A percentile compares a stretch with the other conserved stretches of the same genome.
These are phyloP conservation scores for Backusella liffmaniae DNA, from an alignment of 192 early-diverging fungal species.

Conservation along the genomic window DNA sequence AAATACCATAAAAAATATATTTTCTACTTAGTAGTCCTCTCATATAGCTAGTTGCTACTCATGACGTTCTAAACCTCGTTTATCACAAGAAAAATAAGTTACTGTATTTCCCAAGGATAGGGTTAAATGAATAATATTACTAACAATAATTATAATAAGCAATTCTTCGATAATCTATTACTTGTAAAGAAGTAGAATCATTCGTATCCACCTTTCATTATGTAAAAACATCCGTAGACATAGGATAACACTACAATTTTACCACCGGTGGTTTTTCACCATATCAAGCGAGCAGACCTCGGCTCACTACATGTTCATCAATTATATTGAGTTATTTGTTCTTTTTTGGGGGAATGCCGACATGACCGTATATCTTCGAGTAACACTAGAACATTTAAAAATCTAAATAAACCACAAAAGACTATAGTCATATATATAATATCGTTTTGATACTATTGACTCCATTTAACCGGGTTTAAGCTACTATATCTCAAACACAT, in stretches of 20 bases:
- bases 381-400: neutral
- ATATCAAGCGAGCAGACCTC: neutral
- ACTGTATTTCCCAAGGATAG: neutral
- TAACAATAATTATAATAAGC: neutral
- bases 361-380: neutral
- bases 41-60: neutral
- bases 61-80: slow-evolving; percentile 2
- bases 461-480: neutral
- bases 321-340: neutral
- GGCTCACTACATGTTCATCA: neutral
- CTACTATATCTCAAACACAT: neutral
- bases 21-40: neutral
- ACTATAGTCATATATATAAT: neutral
- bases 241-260: neutral
- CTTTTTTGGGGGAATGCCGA: neutral
- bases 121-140: neutral
- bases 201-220: neutral
- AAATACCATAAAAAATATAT: neutral
- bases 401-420: neutral
- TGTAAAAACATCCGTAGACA: neutral
- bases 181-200: neutral
- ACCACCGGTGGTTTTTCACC: neutral
- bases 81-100: neutral
- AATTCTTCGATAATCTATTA: neutral
- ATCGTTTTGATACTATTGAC: neutral